phyloP scores from a whole-genome alignment of 2,329 filamentous ascomycete genomes.

The Coniochaeta prunicola region DNA sequence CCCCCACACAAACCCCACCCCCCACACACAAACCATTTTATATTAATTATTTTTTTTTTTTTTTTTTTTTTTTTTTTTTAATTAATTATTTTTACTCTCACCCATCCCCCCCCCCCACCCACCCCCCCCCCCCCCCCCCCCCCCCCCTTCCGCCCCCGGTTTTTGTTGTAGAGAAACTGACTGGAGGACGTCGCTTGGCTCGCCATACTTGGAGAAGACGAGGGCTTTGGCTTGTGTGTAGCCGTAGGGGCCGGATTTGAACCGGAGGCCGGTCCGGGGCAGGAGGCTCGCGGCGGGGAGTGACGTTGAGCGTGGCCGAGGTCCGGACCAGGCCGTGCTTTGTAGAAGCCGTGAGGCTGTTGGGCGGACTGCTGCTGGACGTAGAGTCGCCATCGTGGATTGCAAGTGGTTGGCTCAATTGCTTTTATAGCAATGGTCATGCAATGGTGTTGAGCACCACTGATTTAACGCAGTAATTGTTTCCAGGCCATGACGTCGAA shows the following conservation, averaged over 20 bases:
- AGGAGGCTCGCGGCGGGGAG: not conserved
- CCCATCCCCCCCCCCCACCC: too few relatives aligned
- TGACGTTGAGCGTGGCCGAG: slow-evolving; percentile 7
- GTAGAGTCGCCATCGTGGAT: not conserved
- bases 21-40: too few relatives aligned
- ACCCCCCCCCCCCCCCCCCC: too few relatives aligned
- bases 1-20: too few relatives aligned
- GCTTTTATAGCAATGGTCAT: not conserved
- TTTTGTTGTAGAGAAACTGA: slow-evolving; percentile 22
- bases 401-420: not conserved
- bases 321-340: not conserved
- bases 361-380: not conserved
- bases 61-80: too few relatives aligned
- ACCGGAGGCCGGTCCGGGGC: slow-evolving; percentile 24
- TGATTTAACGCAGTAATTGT: too few relatives aligned
- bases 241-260: slow-evolving; percentile 60
- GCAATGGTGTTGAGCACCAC: not conserved
- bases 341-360: not conserved
- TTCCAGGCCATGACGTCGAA: not conserved
- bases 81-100: too few relatives aligned
- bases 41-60: too few relatives aligned
- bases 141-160: too few relatives aligned
- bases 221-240: slow-evolving; percentile 83
- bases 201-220: slow-evolving; percentile 66
- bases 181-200: slow-evolving; percentile 64